Conservation (phyloP, 768 basidiomycete genomes). For the Auricularia cornea region DNA sequence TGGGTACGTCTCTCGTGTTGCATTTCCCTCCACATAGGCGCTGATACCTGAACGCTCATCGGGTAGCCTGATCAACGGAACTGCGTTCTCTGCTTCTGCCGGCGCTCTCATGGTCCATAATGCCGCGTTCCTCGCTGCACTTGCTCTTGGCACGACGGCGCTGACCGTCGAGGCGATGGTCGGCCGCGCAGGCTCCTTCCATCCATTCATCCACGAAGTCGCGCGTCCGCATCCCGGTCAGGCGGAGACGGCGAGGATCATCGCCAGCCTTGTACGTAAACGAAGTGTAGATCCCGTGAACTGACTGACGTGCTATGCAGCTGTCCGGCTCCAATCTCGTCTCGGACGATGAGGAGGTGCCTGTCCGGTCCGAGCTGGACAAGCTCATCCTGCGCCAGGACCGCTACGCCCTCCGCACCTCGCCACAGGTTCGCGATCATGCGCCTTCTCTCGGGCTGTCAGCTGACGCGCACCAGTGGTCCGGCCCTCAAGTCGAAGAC, state of each 20-base stretch:
- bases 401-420: constrained; percentile 19
- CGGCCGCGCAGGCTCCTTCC: constrained; percentile 17
- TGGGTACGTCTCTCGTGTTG: constrained; percentile 1
- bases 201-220: constrained; percentile 20
- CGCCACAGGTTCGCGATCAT: not conserved
- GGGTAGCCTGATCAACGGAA: constrained; percentile 16
- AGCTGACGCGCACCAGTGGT: constrained; percentile 12
- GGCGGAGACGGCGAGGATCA: constrained; percentile 14
- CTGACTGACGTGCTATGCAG: not conserved
- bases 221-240: constrained; percentile 22
- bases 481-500: constrained; percentile 20
- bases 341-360: not conserved
- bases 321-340: not conserved
- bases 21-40: too few relatives aligned
- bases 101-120: constrained; percentile 18
- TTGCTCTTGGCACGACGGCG: constrained; percentile 17
- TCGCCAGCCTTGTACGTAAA: constrained; percentile 9
- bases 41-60: not conserved
- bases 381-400: constrained; percentile 19
- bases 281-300: not conserved
- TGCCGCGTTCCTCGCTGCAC: constrained; percentile 11
- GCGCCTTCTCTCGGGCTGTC: too few relatives aligned
- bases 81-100: constrained; percentile 11
- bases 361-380: constrained; percentile 10
- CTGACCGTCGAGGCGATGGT: constrained; percentile 21